Percentiles rank a stretch among this genome's conserved stretches.
phyloP scores from a whole-genome alignment of 2,329 filamentous ascomycete species.

The Kalmusia sp. region DNA sequence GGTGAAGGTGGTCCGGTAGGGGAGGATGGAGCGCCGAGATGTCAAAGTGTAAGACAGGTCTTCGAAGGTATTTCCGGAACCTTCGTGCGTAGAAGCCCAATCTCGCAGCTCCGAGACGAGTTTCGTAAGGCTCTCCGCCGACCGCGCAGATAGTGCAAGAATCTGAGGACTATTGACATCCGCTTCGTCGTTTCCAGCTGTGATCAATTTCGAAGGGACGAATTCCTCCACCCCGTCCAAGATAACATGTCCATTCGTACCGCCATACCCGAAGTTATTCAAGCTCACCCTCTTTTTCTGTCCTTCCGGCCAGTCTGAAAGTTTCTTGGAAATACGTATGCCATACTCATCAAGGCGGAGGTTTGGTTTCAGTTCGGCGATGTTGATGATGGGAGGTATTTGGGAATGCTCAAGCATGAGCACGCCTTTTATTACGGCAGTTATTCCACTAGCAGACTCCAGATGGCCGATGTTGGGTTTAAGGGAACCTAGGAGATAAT shows the following conservation, averaged over 20 bases:
- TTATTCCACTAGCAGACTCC: constrained; percentile 22
- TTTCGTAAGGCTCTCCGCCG: too few species aligned
- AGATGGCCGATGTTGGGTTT: constrained; percentile 31
- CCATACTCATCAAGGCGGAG: constrained; percentile 17
- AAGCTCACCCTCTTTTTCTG: background rate
- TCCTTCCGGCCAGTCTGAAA: background rate
- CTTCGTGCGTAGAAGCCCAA: background rate
- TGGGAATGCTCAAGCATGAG: constrained; percentile 40
- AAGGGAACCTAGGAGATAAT: constrained; percentile 17
- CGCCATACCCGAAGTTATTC: constrained; percentile 27
- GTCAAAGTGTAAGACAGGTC: background rate
- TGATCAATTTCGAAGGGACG: background rate
- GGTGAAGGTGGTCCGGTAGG: background rate
- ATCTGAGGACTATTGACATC: background rate
- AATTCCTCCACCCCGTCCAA: constrained; percentile 12
- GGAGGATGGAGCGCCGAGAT: background rate
- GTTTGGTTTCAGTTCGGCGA: constrained; percentile 11
- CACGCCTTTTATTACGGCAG: constrained; percentile 28
- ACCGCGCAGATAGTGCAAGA: background rate
- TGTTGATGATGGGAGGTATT: constrained; percentile 33
- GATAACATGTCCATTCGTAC: constrained; percentile 21
- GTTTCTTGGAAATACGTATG: constrained; percentile 9
- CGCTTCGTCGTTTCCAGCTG: background rate
- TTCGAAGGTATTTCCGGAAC: background rate
- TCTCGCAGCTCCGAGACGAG: background rate